Conservation (phyloP, 768 basidiomycete species). For the Tricholoma bakamatsutake region DNA sequence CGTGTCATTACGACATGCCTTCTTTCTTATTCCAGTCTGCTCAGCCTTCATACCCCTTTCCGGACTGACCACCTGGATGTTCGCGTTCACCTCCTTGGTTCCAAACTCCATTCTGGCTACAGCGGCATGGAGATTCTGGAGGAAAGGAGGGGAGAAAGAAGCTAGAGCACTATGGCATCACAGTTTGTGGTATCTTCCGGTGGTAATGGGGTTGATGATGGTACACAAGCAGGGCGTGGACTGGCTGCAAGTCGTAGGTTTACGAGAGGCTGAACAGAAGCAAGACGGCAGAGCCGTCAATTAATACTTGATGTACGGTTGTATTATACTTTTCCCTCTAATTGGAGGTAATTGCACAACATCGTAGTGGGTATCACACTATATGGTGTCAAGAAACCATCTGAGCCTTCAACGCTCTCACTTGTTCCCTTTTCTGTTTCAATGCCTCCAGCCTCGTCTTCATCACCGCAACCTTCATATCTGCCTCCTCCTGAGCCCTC, state of each 20-base stretch:
- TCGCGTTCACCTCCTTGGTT: constrained; percentile 68
- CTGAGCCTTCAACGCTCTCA: constrained; percentile 6
- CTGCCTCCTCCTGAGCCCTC: constrained; percentile 82
- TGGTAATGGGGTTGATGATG: constrained; percentile 90
- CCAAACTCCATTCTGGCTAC: constrained; percentile 69
- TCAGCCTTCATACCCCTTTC: constrained; percentile 79
- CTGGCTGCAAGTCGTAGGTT: constrained; percentile 61
- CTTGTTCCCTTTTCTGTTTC: constrained; percentile 28
- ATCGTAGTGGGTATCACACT: not conserved
- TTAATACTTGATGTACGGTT: not conserved
- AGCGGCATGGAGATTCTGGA: constrained; percentile 75
- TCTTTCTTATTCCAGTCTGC: constrained; percentile 72
- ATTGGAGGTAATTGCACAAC: not conserved
- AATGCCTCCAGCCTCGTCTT: constrained; percentile 62
- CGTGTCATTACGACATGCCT: constrained; percentile 79
- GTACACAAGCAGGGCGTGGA: constrained; percentile 84
- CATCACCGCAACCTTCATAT: constrained; percentile 62
- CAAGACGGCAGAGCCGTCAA: constrained; percentile 1
- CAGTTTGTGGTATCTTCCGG: constrained; percentile 87
- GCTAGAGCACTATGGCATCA: constrained; percentile 76
- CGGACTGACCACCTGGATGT: constrained; percentile 89
- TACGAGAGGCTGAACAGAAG: constrained; percentile 23
- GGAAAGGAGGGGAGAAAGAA: constrained; percentile 62
- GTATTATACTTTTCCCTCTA: not conserved
- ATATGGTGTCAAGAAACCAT: not conserved